phyloP scores from a whole-genome alignment of 148 eudicot species.

The Cornus kousa region DNA sequence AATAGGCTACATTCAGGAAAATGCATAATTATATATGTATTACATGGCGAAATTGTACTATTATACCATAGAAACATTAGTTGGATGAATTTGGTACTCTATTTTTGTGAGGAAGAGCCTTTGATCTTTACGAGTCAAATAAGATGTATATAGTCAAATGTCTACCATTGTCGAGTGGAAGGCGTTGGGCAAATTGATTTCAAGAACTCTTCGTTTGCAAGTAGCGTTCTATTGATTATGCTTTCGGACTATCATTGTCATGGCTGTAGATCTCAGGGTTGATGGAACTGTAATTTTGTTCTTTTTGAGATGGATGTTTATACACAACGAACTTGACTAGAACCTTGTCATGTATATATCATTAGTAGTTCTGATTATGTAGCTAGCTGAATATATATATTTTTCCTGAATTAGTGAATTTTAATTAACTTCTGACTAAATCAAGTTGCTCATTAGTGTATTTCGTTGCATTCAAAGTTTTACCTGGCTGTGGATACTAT shows the following conservation, averaged over 20 bases:
- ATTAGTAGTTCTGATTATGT: neutral
- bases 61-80: neutral
- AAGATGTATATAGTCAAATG: neutral
- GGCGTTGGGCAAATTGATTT: neutral
- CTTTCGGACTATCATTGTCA: neutral
- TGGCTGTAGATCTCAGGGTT: neutral
- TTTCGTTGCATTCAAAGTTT: neutral
- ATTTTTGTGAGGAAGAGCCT: neutral
- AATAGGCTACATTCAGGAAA: neutral
- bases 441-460: too few species aligned
- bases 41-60: neutral
- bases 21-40: too few species aligned
- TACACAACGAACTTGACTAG: neutral
- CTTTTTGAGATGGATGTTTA: neutral
- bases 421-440: too few species aligned
- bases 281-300: neutral
- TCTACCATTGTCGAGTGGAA: neutral
- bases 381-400: neutral
- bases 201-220: neutral
- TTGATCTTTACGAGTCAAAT: neutral
- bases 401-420: too few species aligned
- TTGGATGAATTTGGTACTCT: neutral
- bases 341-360: neutral
- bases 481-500: neutral
- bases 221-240: neutral